A percentile compares a stretch with the other conserved stretches of the same genome.
Conservation (phyloP, 352 stramenopile genomes). For the Bremia lactucae region DNA sequence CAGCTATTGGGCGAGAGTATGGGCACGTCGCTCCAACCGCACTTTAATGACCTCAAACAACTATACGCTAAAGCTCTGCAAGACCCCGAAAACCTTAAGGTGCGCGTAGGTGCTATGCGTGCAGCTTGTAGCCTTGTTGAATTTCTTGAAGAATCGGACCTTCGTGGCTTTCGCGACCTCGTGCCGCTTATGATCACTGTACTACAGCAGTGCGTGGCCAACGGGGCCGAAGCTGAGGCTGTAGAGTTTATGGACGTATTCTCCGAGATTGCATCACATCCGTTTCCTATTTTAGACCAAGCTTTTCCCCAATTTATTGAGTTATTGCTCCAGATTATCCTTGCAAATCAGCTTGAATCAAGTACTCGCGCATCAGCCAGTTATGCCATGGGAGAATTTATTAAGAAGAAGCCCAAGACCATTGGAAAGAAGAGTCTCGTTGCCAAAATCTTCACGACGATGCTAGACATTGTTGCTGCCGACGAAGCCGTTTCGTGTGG, state of each 20-base stretch:
- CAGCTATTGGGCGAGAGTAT: conserved; percentile 90
- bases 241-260: conserved; percentile 83
- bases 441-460: conserved; percentile 74
- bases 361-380: conserved; percentile 67
- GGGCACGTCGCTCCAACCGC: conserved; percentile 70
- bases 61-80: conserved; percentile 62
- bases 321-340: conserved; percentile 71
- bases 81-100: conserved; percentile 71
- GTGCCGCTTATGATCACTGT: conserved; percentile 78
- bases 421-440: conserved; percentile 78
- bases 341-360: conserved; percentile 66
- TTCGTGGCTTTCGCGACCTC: conserved; percentile 58
- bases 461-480: conserved; percentile 71
- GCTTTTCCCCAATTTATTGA: conserved; percentile 72
- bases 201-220: conserved; percentile 73
- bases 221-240: conserved; percentile 60
- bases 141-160: conserved; percentile 64
- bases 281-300: conserved; percentile 78
- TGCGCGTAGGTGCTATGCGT: conserved; percentile 73
- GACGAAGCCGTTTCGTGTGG: conserved; percentile 75
- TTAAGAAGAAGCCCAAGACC: conserved; percentile 86
- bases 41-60: conserved; percentile 74
- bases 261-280: conserved; percentile 73
- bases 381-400: conserved; percentile 75
- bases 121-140: conserved; percentile 69